Conservation (phyloP, 345 rosid genomes). For the Rhodamnia argentea region DNA sequence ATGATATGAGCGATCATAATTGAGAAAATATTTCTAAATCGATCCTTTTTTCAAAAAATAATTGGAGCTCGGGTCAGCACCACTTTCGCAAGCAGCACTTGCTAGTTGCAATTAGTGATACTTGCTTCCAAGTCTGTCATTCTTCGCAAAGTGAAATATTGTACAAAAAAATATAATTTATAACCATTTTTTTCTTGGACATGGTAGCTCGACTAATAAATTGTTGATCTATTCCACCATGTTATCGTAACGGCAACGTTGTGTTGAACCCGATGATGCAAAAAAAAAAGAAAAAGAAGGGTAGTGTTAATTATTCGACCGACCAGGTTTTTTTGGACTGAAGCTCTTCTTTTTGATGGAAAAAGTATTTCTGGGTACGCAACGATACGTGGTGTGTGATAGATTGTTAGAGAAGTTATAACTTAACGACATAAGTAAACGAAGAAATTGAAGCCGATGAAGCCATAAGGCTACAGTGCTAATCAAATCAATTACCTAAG, state of each 20-base stretch:
- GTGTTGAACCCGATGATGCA: too few species aligned
- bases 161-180: neutral
- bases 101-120: too few species aligned
- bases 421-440: neutral
- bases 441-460: neutral
- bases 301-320: neutral
- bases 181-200: neutral
- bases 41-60: neutral
- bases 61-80: neutral
- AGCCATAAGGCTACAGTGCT: neutral
- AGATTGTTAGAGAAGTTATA: neutral
- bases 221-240: neutral
- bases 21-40: neutral
- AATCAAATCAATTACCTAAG: neutral
- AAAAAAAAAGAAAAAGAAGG: too few species aligned
- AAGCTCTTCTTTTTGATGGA: neutral
- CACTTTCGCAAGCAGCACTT: neutral
- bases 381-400: neutral
- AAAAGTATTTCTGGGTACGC: neutral
- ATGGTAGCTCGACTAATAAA: neutral
- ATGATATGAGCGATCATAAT: rapidly evolving
- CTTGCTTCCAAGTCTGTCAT: too few species aligned
- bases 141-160: neutral
- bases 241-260: neutral
- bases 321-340: neutral